phyloP scores from a whole-genome alignment of 805 yeast genomes.

The Wickerhamiella occidentalis region DNA sequence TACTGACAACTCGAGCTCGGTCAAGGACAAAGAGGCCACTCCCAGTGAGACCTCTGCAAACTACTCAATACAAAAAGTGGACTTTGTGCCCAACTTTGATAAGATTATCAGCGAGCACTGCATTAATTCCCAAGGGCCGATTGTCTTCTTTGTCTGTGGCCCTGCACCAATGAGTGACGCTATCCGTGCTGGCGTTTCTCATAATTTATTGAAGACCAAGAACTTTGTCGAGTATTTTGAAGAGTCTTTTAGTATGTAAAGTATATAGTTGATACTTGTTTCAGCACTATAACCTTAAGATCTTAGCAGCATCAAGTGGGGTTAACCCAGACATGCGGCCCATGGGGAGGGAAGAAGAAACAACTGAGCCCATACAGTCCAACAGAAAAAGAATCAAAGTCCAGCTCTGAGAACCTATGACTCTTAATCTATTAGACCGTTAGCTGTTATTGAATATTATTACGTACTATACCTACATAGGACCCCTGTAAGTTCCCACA shows the following conservation, averaged over 20 bases:
- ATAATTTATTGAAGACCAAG: slow-evolving; percentile 31
- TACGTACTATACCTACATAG: no score
- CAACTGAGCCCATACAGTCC: no score
- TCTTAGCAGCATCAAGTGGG: no score
- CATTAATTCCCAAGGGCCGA: slow-evolving; percentile 32
- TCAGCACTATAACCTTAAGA: no score
- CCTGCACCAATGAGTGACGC: slow-evolving; percentile 48
- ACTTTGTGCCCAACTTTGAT: slow-evolving; percentile 31
- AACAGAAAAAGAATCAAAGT: no score
- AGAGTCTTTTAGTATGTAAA: slow-evolving; percentile 39
- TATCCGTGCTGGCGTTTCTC: slow-evolving; percentile 37
- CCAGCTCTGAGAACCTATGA: no score
- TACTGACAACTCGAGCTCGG: neutral
- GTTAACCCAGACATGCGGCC: no score
- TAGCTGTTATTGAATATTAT: no score
- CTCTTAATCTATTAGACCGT: no score
- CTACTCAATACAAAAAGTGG: neutral
- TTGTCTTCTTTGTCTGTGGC: slow-evolving; percentile 52
- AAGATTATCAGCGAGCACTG: slow-evolving; percentile 31
- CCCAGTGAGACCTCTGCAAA: neutral
- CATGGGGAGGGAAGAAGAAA: no score
- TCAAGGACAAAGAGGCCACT: neutral
- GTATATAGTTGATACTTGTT: no score
- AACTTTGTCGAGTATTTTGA: slow-evolving; percentile 56
- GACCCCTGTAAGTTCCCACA: no score